These are phyloP conservation scores for Rhododendron kiyosumense DNA, from an alignment of 148 eudicot genomes.

Conservation along the genomic window DNA sequence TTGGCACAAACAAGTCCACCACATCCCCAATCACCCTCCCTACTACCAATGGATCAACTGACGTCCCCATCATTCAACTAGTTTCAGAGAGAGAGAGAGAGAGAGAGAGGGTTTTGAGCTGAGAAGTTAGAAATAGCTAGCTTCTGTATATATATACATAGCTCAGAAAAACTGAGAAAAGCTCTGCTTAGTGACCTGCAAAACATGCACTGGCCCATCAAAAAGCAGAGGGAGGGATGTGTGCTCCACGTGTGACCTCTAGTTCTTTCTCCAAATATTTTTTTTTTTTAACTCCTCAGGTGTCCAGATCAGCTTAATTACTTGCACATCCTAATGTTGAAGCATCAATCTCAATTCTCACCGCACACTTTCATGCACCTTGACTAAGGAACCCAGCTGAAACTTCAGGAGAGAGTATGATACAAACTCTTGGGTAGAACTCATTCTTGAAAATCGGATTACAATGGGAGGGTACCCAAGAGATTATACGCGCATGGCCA, in stretches of 20 bases:
- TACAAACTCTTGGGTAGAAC: too few relatives aligned
- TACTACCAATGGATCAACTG: conserved; percentile 43
- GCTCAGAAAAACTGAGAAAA: background rate
- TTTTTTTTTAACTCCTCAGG: too few relatives aligned
- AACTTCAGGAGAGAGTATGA: too few relatives aligned
- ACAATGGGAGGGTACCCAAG: too few relatives aligned
- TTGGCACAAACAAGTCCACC: conserved; percentile 54
- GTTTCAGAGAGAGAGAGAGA: background rate
- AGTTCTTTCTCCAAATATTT: too few relatives aligned
- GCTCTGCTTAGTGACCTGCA: background rate
- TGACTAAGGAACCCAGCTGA: too few relatives aligned
- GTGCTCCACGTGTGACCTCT: conserved; percentile 6
- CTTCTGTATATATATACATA: background rate
- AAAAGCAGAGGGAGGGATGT: background rate
- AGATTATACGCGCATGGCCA: too few relatives aligned
- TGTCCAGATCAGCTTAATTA: background rate
- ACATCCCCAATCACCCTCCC: conserved; percentile 55
- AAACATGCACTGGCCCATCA: conserved; percentile 5
- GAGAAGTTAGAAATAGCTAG: background rate
- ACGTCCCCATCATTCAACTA: conserved; percentile 27
- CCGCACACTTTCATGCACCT: too few relatives aligned
- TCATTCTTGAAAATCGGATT: too few relatives aligned
- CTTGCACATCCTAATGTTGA: background rate
- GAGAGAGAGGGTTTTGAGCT: background rate
- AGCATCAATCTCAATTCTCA: too few relatives aligned